Evolutionary conservation across 352 stramenopile species (phyloP).

Genomic region (Phytophthora pini): DNA sequence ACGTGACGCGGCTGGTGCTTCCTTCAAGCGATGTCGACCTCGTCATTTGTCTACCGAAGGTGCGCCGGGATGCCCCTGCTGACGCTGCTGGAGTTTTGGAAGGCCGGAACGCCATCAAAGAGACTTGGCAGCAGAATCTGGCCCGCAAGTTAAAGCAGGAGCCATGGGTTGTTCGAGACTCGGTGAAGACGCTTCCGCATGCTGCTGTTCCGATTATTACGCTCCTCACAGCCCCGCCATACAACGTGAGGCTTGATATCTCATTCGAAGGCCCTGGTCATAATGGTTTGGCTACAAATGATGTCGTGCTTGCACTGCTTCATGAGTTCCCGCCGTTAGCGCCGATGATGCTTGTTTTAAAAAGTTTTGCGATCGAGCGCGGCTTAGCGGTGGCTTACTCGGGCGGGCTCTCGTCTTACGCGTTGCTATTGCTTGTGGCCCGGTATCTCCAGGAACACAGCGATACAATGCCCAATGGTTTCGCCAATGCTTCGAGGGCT

Average conservation of each 20-base stretch:
- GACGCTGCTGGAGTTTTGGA: conserved; percentile 96
- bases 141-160: conserved; percentile 95
- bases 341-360: conserved; percentile 97
- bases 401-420: conserved; percentile 96
- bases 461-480: conserved; percentile 69
- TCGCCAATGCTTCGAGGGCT: conserved; percentile 64
- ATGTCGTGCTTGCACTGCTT: conserved; percentile 92
- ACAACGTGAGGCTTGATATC: conserved; percentile 93
- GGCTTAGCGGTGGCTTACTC: conserved; percentile 96
- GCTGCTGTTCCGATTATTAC: conserved; percentile 98
- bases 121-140: conserved; percentile 98
- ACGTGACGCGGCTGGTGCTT: conserved; percentile 95
- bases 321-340: conserved; percentile 94
- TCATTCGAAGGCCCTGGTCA: conserved; percentile 97
- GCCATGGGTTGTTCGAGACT: conserved; percentile 91
- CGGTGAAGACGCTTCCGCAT: conserved; percentile 97
- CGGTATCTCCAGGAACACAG: conserved; percentile 92
- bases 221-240: conserved; percentile 82
- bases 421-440: conserved; percentile 95
- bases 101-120: conserved; percentile 98
- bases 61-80: conserved; percentile 94
- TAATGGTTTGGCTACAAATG: conserved; percentile 95
- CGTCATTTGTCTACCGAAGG: conserved; percentile 97
- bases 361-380: conserved; percentile 93
- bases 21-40: conserved; percentile 98